Evolutionary conservation across 108 stramenopile species (phyloP), one percentile per base, ranked within the genome.

Genomic region (Nitzschia sp.): DNA sequence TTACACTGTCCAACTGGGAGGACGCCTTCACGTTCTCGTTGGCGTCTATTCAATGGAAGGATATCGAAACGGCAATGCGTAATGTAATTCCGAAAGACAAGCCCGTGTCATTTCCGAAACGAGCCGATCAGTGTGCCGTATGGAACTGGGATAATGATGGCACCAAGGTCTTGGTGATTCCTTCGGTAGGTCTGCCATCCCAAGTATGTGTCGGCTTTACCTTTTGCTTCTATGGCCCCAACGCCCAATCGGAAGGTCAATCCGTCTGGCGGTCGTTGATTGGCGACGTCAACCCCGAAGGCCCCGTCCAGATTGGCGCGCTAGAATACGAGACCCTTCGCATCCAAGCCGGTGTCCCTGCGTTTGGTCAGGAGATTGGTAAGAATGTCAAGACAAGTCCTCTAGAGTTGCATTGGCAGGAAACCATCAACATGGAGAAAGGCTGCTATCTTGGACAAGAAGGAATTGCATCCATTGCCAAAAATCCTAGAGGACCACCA

Each of bases 371-470:
- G 31, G 81, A 79, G 67, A 59, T 59, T 33, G 66, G 64, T 6
- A 61, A 60, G 25, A 48, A 70, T 38, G 54, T 18, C 18, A 58
- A 45, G 27, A 74, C 88, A 6, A 79, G 82, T 64, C 92, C 92
- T 1, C 58, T 91, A 33, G 92, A 93, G 67, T 63, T 93, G 15
- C 84, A 89, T 65, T 74, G 83, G 38, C 15, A 69, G 11, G 3
- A 68, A n/a, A 59, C 80, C 1, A 68, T 92, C 8, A 83, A 91
- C 64, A 64, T 64, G 3, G 84, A 90, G 30, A 93, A 92, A 66
- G 94, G 94, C 3, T 95, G 94, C 69, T 95, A 92, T 66, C 72
- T 90, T 55, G 94, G 94, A 35, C 94, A 95, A 70, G 94, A 95
- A 51, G 91, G 90, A 1, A 72, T 95, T 25, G 85, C 94, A 17